Base-by-base conservation (phyloP, 805 yeast species). In the Candida fluviatilis region DNA sequence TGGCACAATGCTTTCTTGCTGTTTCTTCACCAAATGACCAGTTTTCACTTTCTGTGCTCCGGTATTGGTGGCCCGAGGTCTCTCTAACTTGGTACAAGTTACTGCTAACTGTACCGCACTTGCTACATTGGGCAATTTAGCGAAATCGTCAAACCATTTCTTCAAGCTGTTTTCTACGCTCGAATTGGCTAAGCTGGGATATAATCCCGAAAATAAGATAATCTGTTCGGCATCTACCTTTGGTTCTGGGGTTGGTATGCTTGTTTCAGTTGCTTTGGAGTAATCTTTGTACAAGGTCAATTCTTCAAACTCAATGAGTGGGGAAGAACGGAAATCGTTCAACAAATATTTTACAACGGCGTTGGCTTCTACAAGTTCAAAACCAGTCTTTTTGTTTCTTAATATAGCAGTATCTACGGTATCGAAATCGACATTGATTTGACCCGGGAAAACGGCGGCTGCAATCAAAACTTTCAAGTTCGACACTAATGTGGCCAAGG, bases 311-410 rank as follows among this genome's bases (percentile, higher is more conserved):
- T 55, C 57, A 32, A 71, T 59, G 12, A 64, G 54, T 10, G 52
- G 45, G 18, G 60, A 51, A 7, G 37, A 49, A 4, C 58, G 39
- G 43, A 78, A 80, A 45, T 78, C 80, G 16, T 64, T 57, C 27
- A 77, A 65, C 44, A 80, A 61, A 51, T 78, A 84, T 56, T 80
- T 78, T 44, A 83, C 80, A 37, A 83, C 78, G 15, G 93, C 80
- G 53, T 83, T 81, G 15, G 86, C 69, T 57, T 83, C 87, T 40
- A 69, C 60, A 44, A 84, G 66, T 48, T 72, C 75, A 37, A 78
- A 72, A 2, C 60, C 58, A 17, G 55, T 31, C 5, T 60, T 58
- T 27, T 67, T 56, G 43, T 68, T 67, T 5, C 57, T 39, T 43
- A 72, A 62, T 17, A 39, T 48, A 34, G 60, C 47, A 3, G 47